Conservation (phyloP, 257 asterid genomes). For the Rhazya stricta region DNA sequence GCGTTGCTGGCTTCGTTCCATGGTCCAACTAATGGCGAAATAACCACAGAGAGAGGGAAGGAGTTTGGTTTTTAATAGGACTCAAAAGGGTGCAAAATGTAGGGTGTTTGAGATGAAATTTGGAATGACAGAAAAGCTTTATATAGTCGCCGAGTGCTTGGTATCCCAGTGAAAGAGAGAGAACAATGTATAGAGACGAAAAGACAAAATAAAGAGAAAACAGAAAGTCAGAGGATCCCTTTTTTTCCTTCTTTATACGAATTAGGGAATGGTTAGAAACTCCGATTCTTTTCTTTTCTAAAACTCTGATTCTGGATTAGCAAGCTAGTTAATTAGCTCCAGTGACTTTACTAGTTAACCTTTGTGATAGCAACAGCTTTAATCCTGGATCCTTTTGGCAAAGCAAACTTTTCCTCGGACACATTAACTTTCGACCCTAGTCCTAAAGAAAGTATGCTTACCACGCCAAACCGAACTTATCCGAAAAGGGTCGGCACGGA, state of each 20-base stretch:
- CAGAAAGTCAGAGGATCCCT: neutral
- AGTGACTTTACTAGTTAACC: no score
- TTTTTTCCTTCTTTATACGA: neutral
- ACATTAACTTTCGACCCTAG: neutral
- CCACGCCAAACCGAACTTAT: constrained; percentile 15
- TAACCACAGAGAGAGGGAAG: no score
- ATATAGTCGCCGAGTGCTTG: constrained; percentile 4
- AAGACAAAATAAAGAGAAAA: neutral
- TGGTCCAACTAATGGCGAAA: neutral
- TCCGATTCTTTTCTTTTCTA: neutral
- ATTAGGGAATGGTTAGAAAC: neutral
- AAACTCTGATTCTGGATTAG: no score
- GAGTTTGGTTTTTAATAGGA: neutral
- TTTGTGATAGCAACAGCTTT: no score
- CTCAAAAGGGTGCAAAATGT: no score
- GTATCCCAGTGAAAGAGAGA: neutral
- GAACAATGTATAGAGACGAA: neutral
- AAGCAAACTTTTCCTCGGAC: neutral
- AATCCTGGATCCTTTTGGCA: neutral
- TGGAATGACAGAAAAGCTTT: neutral
- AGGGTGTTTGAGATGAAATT: neutral
- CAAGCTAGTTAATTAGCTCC: no score
- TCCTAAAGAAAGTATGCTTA: neutral
- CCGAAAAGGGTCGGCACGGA: constrained; percentile 12
- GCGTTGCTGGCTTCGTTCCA: constrained; percentile 32